Evolutionary conservation across 768 basidiomycete species (phyloP).

Genomic region (Boletus rex-veris): DNA sequence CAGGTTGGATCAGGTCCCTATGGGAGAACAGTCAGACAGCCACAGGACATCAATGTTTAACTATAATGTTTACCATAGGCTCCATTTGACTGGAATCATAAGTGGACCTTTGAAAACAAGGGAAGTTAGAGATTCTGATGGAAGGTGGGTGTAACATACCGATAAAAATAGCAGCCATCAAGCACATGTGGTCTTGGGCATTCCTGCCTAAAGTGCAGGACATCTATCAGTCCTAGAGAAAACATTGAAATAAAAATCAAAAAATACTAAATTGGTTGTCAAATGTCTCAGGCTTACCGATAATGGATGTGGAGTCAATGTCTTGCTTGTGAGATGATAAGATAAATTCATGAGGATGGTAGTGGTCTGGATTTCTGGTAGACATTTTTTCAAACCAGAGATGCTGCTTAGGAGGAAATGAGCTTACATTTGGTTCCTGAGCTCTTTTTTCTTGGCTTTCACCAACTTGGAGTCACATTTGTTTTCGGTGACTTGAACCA

Average conservation of each 20-base stretch:
- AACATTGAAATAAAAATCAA: neutral
- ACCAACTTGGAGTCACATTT: neutral
- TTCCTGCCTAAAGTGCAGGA: neutral
- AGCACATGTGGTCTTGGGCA: neutral
- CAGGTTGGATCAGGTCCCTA: neutral
- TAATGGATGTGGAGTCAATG: neutral
- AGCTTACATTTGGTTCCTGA: neutral
- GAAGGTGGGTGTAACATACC: neutral
- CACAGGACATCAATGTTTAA: neutral
- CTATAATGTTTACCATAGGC: neutral
- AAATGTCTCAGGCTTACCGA: neutral
- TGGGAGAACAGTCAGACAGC: neutral
- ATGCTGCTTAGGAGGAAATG: neutral
- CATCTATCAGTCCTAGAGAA: neutral
- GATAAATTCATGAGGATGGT: neutral
- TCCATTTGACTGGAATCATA: neutral
- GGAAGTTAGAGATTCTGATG: too few species aligned
- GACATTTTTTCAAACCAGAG: neutral
- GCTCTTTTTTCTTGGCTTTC: neutral
- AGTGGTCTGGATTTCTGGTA: neutral
- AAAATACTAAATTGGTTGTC: neutral
- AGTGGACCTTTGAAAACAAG: neutral
- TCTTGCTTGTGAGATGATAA: neutral
- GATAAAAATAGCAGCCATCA: neutral
- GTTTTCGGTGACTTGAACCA: neutral